Conservation (phyloP, 768 basidiomycete species). For the Lentinula sp. region DNA sequence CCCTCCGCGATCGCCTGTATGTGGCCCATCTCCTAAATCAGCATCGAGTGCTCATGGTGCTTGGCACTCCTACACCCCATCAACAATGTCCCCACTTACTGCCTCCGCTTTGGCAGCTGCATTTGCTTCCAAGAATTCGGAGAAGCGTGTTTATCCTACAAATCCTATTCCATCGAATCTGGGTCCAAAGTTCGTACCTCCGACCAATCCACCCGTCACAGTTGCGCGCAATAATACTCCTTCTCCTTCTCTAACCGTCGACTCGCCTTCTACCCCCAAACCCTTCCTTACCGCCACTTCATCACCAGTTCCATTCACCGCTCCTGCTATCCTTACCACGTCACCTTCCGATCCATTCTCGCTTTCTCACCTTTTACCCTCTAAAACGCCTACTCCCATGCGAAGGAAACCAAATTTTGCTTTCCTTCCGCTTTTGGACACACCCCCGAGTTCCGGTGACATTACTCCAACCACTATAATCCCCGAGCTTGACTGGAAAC, state of each 20-base stretch:
- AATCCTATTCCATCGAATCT: constrained; percentile 3
- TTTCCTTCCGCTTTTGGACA: constrained; percentile 32
- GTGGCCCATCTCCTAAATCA: background rate
- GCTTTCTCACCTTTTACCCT: constrained; percentile 7
- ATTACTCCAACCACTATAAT: background rate
- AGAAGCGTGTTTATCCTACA: background rate
- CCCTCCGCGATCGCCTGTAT: background rate
- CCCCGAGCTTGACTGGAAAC: background rate
- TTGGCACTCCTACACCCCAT: background rate
- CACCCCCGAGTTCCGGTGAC: constrained; percentile 16
- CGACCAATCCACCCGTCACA: background rate
- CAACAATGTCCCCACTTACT: background rate
- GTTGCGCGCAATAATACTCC: background rate
- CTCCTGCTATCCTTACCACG: background rate
- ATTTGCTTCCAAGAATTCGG: constrained; percentile 2
- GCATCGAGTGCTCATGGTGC: background rate
- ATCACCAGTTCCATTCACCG: background rate
- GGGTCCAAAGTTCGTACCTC: background rate
- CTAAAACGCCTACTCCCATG: background rate
- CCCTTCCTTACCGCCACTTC: background rate
- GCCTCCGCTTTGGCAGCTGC: constrained; percentile 1
- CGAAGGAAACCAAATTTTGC: constrained; percentile 25
- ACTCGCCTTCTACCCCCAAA: background rate
- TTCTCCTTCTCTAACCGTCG: background rate
- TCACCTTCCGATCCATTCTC: constrained; percentile 4